Base-by-base conservation (phyloP, 306 rosid species). In the Corylus heterophylla region DNA sequence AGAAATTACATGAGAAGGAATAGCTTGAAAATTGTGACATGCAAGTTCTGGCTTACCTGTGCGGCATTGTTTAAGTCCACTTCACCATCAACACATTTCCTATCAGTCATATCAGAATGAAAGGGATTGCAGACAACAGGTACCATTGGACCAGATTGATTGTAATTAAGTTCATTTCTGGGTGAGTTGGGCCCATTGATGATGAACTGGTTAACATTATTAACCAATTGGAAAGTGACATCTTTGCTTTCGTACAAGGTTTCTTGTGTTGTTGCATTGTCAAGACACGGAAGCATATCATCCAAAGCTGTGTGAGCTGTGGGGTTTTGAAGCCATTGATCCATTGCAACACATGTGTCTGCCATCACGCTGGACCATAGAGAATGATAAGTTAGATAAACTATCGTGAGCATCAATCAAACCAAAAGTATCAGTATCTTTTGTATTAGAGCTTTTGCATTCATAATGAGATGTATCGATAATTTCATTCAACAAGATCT, bases 181-280 rank as follows among this genome's bases (percentile, higher is more conserved):
- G 42, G 16, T 11, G 14, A 9, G 49, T 69, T 69, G 13, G 54
- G 20, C 51, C n/a, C 73, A 20, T 17, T 42, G 51, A 29, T 69
- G 73, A 69, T 17, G 54, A 69, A 37, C 13, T 69, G 3, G 31
- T 69, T 69, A 44, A 69, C 17, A 37, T 13, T 37, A 42, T 6
- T 11, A 13, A 42, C 52, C 13, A 75, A 52, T 47, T 75, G 74
- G 71, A 2, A 69, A 69, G 76, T 74, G 47, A 35, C 47, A 25
- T 80, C 76, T 50, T 74, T 81, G 62, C 62, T 20, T 35, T 39
- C 44, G 1, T 3, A n/a, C 13, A 78, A 56, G 16, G 76, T 68
- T 66, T 75, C 80, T 18, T 56, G 75, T 4, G 84, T 76, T 29
- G 80, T 80, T 52, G 84, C 84, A 31, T 74, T 80, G 72, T 80